Conservation (phyloP, 352 stramenopile species). For the Achlya hypogyna region DNA sequence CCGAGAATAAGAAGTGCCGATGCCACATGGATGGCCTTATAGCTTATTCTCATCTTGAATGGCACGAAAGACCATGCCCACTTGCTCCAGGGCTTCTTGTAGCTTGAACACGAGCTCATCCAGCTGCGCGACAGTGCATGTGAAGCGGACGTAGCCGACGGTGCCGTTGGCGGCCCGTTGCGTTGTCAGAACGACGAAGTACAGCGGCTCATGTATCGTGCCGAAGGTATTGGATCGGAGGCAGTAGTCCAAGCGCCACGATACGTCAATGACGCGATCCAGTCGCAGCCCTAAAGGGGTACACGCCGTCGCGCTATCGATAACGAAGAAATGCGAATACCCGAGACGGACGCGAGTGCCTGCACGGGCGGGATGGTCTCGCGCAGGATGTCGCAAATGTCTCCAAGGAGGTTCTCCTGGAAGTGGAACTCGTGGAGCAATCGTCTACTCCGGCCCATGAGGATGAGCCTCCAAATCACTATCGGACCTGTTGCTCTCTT, state of each 20-base stretch:
- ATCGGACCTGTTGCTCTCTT: background rate
- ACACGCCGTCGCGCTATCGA: background rate
- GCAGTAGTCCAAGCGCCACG: constrained; percentile 65
- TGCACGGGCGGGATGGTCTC: background rate
- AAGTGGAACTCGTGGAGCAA: background rate
- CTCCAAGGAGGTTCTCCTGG: background rate
- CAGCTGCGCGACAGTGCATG: constrained; percentile 60
- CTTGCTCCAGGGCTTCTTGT: constrained; percentile 47
- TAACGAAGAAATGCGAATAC: background rate
- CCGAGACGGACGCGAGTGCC: background rate
- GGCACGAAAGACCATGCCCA: constrained; percentile 39
- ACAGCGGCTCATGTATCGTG: constrained; percentile 43
- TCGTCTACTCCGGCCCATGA: background rate
- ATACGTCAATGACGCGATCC: constrained; percentile 57
- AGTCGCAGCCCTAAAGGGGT: constrained; percentile 48
- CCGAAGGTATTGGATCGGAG: constrained; percentile 45
- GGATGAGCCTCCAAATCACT: background rate
- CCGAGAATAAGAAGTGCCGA: background rate
- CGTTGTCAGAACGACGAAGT: constrained; percentile 55
- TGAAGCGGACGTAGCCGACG: constrained; percentile 37
- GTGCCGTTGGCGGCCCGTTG: constrained; percentile 31
- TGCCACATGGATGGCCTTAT: background rate
- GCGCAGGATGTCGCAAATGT: background rate
- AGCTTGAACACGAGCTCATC: constrained; percentile 60
- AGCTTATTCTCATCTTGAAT: background rate